Evolutionary conservation across 2,329 filamentous ascomycete species (phyloP).

Genomic region (Fusarium pininemorale): DNA sequence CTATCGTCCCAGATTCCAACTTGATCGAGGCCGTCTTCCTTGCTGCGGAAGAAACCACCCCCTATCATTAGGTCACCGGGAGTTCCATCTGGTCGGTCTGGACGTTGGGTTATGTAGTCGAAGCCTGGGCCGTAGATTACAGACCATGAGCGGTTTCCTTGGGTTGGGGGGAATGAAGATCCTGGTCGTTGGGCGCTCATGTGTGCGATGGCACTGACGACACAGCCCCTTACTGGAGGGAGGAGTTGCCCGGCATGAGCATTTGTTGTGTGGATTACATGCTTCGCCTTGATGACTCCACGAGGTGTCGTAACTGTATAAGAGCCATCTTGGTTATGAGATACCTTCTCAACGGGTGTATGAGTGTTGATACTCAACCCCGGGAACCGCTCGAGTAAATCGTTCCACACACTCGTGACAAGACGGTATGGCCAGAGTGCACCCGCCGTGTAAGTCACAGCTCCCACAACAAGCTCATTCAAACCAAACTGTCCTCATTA

Average conservation of each 20-base stretch:
- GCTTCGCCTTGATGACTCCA: slow-evolving; percentile 55
- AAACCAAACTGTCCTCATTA: slow-evolving; percentile 47
- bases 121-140: slow-evolving; percentile 57
- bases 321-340: slow-evolving; percentile 10
- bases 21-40: slow-evolving; percentile 54
- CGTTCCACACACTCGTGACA: slow-evolving; percentile 56
- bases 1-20: slow-evolving; percentile 60
- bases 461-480: slow-evolving; percentile 51
- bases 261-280: slow-evolving; percentile 69
- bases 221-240: slow-evolving; percentile 56
- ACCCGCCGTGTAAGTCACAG: slow-evolving; percentile 56
- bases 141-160: slow-evolving; percentile 58
- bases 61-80: slow-evolving; percentile 63
- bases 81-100: slow-evolving; percentile 42
- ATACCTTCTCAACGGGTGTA: slow-evolving; percentile 49
- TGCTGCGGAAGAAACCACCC: slow-evolving; percentile 58
- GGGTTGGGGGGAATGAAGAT: slow-evolving; percentile 39
- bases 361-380: slow-evolving; percentile 51
- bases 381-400: slow-evolving; percentile 49
- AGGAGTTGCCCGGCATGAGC: slow-evolving; percentile 61
- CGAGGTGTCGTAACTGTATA: slow-evolving; percentile 57
- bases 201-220: slow-evolving; percentile 57
- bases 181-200: slow-evolving; percentile 62
- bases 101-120: slow-evolving; percentile 63
- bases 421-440: slow-evolving; percentile 63